Percentiles rank a stretch among this genome's conserved stretches.
These are phyloP conservation scores for Fusarium irregulare DNA, from an alignment of 2,329 filamentous ascomycete species.

Conservation along the genomic window DNA sequence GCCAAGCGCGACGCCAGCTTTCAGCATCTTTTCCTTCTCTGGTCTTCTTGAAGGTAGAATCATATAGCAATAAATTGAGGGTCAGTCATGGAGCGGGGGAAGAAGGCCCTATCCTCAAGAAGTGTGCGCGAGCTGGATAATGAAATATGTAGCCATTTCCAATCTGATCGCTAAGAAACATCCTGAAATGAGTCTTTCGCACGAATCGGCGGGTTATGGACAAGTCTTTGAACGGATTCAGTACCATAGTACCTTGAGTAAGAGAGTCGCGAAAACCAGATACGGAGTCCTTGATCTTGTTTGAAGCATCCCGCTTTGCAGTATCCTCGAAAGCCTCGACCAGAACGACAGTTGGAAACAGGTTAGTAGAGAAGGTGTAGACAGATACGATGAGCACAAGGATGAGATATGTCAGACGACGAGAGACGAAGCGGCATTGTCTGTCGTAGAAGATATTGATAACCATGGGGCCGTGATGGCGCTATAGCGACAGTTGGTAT, in stretches of 20 bases:
- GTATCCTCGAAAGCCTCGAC: background rate
- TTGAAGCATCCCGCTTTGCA: constrained; percentile 40
- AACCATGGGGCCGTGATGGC: constrained; percentile 44
- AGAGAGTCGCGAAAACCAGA: constrained; percentile 56
- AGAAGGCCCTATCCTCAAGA: constrained; percentile 87
- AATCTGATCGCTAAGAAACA: constrained; percentile 87
- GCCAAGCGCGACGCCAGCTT: constrained; percentile 94
- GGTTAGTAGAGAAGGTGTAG: constrained; percentile 64
- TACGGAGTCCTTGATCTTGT: constrained; percentile 63
- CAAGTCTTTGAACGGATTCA: constrained; percentile 75
- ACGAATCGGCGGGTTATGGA: constrained; percentile 78
- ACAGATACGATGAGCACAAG: constrained; percentile 64
- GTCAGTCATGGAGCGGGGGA: constrained; percentile 76
- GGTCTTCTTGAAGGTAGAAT: constrained; percentile 72
- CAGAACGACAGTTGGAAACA: constrained; percentile 49
- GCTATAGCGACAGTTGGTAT: background rate
- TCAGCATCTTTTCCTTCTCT: constrained; percentile 76
- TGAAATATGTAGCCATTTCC: constrained; percentile 85
- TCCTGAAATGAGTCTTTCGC: constrained; percentile 82
- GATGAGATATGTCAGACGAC: constrained; percentile 65
- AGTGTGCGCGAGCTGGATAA: constrained; percentile 85
- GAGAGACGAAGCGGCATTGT: constrained; percentile 62
- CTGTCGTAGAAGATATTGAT: constrained; percentile 57
- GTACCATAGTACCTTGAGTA: constrained; percentile 57
- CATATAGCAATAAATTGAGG: constrained; percentile 93